These are phyloP conservation scores for Penicillium turbatum DNA, from an alignment of 495 filamentous ascomycete genomes.

Conservation along the genomic window DNA sequence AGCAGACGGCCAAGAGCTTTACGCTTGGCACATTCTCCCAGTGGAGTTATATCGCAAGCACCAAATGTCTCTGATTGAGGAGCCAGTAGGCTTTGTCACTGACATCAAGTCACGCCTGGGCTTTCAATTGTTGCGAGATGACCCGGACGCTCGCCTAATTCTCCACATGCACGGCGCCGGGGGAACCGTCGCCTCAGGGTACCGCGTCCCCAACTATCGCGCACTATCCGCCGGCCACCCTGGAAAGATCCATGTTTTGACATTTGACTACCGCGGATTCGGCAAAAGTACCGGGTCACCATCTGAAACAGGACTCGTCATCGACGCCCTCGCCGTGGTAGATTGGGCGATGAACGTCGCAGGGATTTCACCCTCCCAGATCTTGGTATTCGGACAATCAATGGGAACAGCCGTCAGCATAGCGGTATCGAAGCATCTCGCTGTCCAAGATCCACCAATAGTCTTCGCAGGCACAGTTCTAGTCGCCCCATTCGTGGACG, in stretches of 20 bases:
- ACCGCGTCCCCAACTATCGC: constrained; percentile 59
- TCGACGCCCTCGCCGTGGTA: constrained; percentile 60
- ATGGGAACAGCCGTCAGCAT: constrained; percentile 71
- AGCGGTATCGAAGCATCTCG: constrained; percentile 59
- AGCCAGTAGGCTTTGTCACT: constrained; percentile 45
- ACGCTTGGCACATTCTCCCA: constrained; percentile 71
- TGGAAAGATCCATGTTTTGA: constrained; percentile 55
- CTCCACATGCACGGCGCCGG: constrained; percentile 55
- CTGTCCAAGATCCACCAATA: constrained; percentile 28
- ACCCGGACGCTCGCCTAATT: constrained; percentile 56
- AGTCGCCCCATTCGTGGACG: constrained; percentile 43
- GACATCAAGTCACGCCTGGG: constrained; percentile 52
- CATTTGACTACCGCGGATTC: constrained; percentile 78
- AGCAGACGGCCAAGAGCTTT: constrained; percentile 52
- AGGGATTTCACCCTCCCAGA: constrained; percentile 57
- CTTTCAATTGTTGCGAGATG: constrained; percentile 58
- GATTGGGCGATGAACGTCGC: constrained; percentile 63
- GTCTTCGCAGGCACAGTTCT: constrained; percentile 34
- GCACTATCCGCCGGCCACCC: constrained; percentile 54
- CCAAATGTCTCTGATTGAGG: constrained; percentile 46
- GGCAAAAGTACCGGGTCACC: constrained; percentile 66
- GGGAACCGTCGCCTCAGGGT: constrained; percentile 60
- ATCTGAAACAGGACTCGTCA: constrained; percentile 65
- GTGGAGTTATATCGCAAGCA: constrained; percentile 58
- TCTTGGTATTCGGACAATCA: constrained; percentile 71